phyloP scores from a whole-genome alignment of 208 protist genomes.

The Novymonas esmeraldas region DNA sequence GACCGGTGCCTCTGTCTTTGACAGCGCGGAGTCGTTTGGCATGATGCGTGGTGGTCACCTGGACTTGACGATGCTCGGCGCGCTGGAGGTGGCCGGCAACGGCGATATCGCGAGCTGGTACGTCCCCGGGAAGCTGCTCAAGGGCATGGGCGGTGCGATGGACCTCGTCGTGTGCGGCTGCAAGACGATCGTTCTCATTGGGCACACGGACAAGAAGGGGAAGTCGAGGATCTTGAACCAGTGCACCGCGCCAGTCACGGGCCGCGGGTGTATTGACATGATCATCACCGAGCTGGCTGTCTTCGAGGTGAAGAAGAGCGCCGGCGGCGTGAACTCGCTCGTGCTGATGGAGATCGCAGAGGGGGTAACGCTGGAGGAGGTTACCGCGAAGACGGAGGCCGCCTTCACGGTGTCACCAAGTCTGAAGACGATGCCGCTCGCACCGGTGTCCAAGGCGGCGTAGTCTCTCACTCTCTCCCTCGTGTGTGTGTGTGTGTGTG shows the following conservation, averaged over 20 bases:
- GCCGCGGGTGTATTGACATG: conserved; percentile 57
- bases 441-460: background rate
- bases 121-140: conserved; percentile 94
- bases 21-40: conserved; percentile 83
- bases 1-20: conserved; percentile 71
- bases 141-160: conserved; percentile 95
- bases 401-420: conserved; percentile 37
- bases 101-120: conserved; percentile 96
- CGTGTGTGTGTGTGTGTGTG: too few species aligned
- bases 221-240: conserved; percentile 78
- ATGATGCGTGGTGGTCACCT: conserved; percentile 96
- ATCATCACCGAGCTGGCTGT: conserved; percentile 94
- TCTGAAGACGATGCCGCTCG: conserved; percentile 42
- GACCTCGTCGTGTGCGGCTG: conserved; percentile 77
- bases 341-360: conserved; percentile 73
- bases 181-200: conserved; percentile 92
- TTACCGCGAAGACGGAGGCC: conserved; percentile 51
- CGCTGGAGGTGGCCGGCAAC: conserved; percentile 82
- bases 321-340: conserved; percentile 28
- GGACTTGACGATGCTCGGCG: conserved; percentile 93
- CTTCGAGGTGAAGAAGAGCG: conserved; percentile 67
- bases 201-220: conserved; percentile 88
- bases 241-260: conserved; percentile 89
- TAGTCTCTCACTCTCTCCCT: background rate
- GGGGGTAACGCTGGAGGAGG: conserved; percentile 80